phyloP scores from a whole-genome alignment of 2,329 filamentous ascomycete species.

The Diplodia scrobiculata region DNA sequence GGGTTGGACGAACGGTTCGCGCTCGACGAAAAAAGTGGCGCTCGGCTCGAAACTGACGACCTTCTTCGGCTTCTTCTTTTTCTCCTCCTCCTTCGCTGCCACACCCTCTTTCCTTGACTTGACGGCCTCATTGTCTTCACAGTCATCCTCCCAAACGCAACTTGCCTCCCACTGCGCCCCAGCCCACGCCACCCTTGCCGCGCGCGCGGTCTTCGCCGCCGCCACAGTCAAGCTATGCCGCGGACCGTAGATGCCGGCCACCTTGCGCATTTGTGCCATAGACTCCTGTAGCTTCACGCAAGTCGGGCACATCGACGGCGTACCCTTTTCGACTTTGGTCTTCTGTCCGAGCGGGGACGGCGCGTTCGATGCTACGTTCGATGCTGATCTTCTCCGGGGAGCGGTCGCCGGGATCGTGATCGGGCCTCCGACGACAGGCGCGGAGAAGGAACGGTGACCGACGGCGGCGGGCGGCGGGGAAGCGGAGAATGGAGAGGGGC shows the following conservation, averaged over 20 bases:
- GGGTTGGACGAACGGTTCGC: neutral
- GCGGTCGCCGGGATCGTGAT: neutral
- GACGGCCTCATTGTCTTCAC: neutral
- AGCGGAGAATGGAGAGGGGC: neutral
- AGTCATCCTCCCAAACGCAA: neutral
- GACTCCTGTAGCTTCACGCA: neutral
- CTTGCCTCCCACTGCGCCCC: neutral
- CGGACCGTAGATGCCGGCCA: slow-evolving; percentile 15
- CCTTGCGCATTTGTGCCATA: neutral
- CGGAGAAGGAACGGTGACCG: neutral
- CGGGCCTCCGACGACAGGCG: neutral
- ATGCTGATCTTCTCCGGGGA: neutral
- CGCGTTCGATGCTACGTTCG: neutral
- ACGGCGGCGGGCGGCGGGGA: neutral
- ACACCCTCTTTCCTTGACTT: neutral
- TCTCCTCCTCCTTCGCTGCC: neutral
- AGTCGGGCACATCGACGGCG: neutral
- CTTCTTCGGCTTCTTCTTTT: neutral
- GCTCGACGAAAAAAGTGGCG: neutral
- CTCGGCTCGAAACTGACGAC: neutral
- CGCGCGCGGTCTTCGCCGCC: neutral
- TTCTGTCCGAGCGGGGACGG: neutral
- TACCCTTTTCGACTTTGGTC: neutral
- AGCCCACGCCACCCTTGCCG: slow-evolving; percentile 1
- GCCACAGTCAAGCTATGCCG: neutral